Evolutionary conservation across 2,329 filamentous ascomycete species (phyloP), one percentile per base, ranked within the genome.

Genomic region (Chrysosporium queenslandicum): DNA sequence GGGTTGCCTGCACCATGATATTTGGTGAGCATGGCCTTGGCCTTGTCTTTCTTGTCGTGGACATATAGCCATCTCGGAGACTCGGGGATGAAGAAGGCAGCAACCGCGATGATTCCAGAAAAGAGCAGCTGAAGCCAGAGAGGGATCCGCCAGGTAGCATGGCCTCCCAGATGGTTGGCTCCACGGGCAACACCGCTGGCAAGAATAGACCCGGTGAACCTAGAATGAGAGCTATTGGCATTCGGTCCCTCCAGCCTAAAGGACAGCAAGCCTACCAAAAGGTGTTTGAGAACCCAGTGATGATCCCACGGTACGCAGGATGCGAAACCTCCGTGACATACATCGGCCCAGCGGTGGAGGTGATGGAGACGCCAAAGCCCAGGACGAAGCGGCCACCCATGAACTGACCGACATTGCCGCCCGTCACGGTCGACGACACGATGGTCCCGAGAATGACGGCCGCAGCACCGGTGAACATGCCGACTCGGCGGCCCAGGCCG

Each of bases 251-350:
- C n/a, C 5, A 16, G 12, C 4, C n/a, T 3, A 23, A 16, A 5
- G 8, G 21, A 40, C 18, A 36, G 12, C 29, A 47, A 23, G 12
- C 2, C 2, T 21, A 73, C 70, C 71, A 75, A 56, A 72, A 72
- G 3, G 68, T 70, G 58, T 77, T 78, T 63, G 73, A 79, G 57
- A 82, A 73, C 39, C 79, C 82, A 0, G 80, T 81, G 58, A 82
- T 70, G 20, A 80, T 71, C 37, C 79, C 80, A 55, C 82, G 74
- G 63, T 79, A 81, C 1, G 77, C 75, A 0, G 82, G 81, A 59
- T 84, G 81, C 1, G 79, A 74, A 52, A 82, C 72, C 63, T 85
- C 82, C 41, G 80, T 77, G 14, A 78, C 77, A 61, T 82, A 83
- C n/a, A 79, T 76, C 1, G 81, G 81, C 0, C 77, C 80, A 4